Evolutionary conservation across 352 stramenopile species (phyloP).

Genomic region (Globisporangium viniferum): DNA sequence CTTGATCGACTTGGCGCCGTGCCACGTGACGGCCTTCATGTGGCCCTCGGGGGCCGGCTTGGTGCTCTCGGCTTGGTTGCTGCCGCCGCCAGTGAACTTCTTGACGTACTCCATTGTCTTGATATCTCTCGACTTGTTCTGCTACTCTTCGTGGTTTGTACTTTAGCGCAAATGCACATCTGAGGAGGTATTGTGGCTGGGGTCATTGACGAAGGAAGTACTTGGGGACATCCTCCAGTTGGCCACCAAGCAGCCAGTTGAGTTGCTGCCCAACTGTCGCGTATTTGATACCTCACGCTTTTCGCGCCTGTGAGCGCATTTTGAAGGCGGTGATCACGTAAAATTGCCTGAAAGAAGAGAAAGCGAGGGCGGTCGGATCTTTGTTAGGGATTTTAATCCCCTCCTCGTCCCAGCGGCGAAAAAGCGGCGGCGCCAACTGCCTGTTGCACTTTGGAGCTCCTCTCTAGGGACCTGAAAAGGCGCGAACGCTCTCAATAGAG

Average conservation of each 20-base stretch:
- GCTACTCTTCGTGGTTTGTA: neutral
- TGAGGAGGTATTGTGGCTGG: neutral
- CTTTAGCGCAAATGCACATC: constrained; percentile 11
- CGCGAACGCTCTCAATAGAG: constrained; percentile 3
- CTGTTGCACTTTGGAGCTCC: neutral
- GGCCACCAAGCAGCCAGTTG: neutral
- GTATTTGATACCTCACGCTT: no score
- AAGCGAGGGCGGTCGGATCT: no score
- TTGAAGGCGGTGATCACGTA: no score
- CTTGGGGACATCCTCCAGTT: constrained; percentile 6
- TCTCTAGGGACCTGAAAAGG: neutral
- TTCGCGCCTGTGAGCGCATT: no score
- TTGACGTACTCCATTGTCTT: constrained; percentile 32
- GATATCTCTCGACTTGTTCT: neutral
- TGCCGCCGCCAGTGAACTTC: constrained; percentile 23
- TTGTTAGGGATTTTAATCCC: no score
- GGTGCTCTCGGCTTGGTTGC: constrained; percentile 13
- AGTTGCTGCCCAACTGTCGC: neutral
- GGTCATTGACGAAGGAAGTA: neutral
- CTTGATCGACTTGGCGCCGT: constrained; percentile 46
- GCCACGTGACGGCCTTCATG: constrained; percentile 66
- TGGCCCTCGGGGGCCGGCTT: constrained; percentile 18
- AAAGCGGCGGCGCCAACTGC: neutral
- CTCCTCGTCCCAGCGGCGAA: neutral
- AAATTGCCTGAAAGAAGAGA: no score